These are phyloP conservation scores for Plasmodium vinckei DNA, from an alignment of 169 alveolate genomes.

Conservation along the genomic window DNA sequence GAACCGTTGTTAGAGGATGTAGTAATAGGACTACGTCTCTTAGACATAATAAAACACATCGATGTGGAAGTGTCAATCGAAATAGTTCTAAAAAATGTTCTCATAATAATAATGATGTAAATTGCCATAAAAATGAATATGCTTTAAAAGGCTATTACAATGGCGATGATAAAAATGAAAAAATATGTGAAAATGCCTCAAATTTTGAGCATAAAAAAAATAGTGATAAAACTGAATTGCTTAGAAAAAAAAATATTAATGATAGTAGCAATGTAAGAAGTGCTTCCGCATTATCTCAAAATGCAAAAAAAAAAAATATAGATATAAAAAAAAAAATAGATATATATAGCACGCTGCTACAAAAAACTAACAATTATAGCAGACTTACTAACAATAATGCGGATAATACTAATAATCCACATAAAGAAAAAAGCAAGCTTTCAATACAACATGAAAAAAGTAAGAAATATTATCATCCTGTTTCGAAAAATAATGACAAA, in stretches of 20 bases:
- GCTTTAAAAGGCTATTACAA: too few relatives aligned
- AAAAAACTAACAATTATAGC: not conserved
- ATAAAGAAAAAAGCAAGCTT: not conserved
- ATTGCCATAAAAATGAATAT: too few relatives aligned
- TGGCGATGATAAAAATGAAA: too few relatives aligned
- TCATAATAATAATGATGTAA: too few relatives aligned
- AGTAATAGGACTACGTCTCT: too few relatives aligned
- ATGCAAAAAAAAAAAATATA: constrained; percentile 7
- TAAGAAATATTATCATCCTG: not conserved
- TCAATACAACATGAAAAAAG: not conserved
- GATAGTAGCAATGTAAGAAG: constrained; percentile 17
- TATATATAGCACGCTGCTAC: not conserved
- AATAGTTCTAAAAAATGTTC: too few relatives aligned
- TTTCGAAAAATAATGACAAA: too few relatives aligned
- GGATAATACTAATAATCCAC: not conserved
- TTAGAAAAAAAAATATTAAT: constrained; percentile 12
- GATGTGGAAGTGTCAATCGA: too few relatives aligned
- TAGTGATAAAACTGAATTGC: not conserved
- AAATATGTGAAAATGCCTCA: too few relatives aligned
- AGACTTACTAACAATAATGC: not conserved
- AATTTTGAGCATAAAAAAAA: not conserved
- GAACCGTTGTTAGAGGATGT: too few relatives aligned
- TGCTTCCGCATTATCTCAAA: constrained; percentile 23
- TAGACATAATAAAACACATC: too few relatives aligned
- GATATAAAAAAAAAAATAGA: constrained; percentile 41